Base-by-base conservation (phyloP, 768 basidiomycete species). In the Melanogaster broomeanus region DNA sequence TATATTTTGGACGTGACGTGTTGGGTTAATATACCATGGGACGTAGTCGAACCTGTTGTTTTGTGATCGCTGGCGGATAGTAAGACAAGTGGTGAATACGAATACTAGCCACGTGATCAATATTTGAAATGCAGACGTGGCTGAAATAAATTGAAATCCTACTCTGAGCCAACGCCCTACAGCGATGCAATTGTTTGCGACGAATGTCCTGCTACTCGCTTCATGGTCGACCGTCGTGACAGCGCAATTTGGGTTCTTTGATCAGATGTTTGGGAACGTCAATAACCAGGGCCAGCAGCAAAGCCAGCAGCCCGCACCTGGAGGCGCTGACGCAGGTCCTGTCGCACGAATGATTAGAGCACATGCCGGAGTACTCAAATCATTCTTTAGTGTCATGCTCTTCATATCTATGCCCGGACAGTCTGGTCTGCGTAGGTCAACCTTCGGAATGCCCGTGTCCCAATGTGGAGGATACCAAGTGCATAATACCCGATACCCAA, bases 201-300 rank as follows among this genome's bases (percentile, higher is more conserved):
- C 51, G 22, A 48, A 30, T n/a, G 38, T 28, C 16, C 31, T 59
- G 34, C 51, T 68, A 15, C 34, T 64, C 21, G 47, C 48, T 25
- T 64, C 56, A 10, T 37, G 67, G 15, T 55, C 70, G 15, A 68
- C 73, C 21, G 41, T 74, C 39, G 78, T 67, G 28, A 70, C 72
- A 15, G 85, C 83, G n/a, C 88, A 91, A 60, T 91, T 90, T 66
- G 77, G 82, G 41, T 88, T 90, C 68, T 92, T 92, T 61, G 83
- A 87, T 54, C 82, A 85, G 37, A 84, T 90, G 81, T 91, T 89
- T 60, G 81, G 82, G 30, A 58, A 59, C 37, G n/a, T n/a, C n/a
- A n/a, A n/a, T n/a, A 74, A 79, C 21, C 80, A 81, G 34, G 56
- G 44, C 21, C 70, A 71, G 33, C 83, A 85, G 12, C 81, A 85